A percentile compares a stretch with the other conserved stretches of the same genome.
These are phyloP conservation scores for Fragilariopsis cylindrus DNA, from an alignment of 108 stramenopile genomes.

Conservation along the genomic window DNA sequence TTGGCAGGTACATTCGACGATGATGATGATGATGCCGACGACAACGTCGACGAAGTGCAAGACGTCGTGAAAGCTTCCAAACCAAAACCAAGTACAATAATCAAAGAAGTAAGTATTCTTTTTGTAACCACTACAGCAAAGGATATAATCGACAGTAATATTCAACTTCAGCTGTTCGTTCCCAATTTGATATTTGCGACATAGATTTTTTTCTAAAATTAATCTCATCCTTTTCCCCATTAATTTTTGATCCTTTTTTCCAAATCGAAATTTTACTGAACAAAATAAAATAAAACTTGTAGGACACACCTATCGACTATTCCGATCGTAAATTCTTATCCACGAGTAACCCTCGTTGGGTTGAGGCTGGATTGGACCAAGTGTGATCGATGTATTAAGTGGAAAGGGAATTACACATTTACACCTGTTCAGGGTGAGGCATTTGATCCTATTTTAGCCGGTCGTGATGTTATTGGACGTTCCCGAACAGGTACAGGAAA, in stretches of 20 bases:
- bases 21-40: slow-evolving; percentile 17
- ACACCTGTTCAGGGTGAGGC: slow-evolving; percentile 93
- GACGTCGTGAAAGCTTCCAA: slow-evolving; percentile 28
- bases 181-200: not conserved
- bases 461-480: slow-evolving; percentile 96
- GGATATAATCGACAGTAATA: no score
- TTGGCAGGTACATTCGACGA: slow-evolving; percentile 45
- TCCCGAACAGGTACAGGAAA: slow-evolving; percentile 99
- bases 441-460: slow-evolving; percentile 80
- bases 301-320: slow-evolving; percentile 42
- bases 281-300: not conserved
- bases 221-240: no score
- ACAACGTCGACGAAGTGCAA: slow-evolving; percentile 4
- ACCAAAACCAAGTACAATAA: slow-evolving; percentile 29
- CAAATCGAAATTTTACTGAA: no score
- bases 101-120: slow-evolving; percentile 42
- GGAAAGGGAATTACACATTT: slow-evolving; percentile 79
- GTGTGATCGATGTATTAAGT: slow-evolving; percentile 84
- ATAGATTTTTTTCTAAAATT: no score
- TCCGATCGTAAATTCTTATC: slow-evolving; percentile 71
- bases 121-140: not conserved
- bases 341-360: slow-evolving; percentile 84
- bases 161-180: no score
- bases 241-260: no score
- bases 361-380: slow-evolving; percentile 56